Evolutionary conservation across 1,139 yeast genomes (phyloP).

Genomic region (Pichia sorboxylosa): DNA sequence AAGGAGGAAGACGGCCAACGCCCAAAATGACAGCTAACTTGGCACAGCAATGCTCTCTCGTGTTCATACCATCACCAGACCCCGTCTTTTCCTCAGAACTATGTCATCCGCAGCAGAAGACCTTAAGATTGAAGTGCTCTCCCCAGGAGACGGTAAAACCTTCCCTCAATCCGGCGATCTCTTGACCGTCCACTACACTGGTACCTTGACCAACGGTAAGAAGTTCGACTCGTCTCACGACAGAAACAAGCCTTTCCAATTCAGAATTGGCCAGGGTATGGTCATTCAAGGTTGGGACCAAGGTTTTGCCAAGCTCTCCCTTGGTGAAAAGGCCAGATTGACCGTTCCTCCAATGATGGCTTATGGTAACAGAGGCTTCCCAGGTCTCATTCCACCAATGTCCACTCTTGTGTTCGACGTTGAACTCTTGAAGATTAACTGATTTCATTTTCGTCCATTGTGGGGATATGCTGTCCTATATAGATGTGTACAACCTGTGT

Average conservation of each 20-base stretch:
- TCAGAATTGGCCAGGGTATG: conserved; percentile 89
- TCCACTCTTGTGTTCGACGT: conserved; percentile 90
- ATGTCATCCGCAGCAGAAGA: conserved; percentile 9
- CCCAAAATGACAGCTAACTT: too few species aligned
- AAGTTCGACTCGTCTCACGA: conserved; percentile 91
- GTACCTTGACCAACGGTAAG: conserved; percentile 87
- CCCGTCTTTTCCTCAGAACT: conserved; percentile 1
- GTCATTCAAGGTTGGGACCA: conserved; percentile 96
- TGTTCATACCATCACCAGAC: neutral
- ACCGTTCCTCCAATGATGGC: conserved; percentile 91
- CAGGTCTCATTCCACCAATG: conserved; percentile 91
- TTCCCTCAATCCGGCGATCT: conserved; percentile 80
- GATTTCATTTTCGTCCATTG: too few species aligned
- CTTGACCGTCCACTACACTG: conserved; percentile 90
- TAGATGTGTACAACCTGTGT: too few species aligned
- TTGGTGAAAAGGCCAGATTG: conserved; percentile 85
- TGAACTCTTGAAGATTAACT: conserved; percentile 75
- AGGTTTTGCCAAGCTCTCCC: conserved; percentile 79
- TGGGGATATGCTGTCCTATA: too few species aligned
- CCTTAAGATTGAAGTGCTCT: conserved; percentile 20
- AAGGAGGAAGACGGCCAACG: too few species aligned
- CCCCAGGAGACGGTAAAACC: conserved; percentile 62
- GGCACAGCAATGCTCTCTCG: conserved; percentile 5
- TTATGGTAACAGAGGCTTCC: conserved; percentile 90
- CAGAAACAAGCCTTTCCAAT: conserved; percentile 90